These are phyloP conservation scores for Spizellomyces sp. DNA, from an alignment of 192 early-diverging fungal species.

Conservation along the genomic window DNA sequence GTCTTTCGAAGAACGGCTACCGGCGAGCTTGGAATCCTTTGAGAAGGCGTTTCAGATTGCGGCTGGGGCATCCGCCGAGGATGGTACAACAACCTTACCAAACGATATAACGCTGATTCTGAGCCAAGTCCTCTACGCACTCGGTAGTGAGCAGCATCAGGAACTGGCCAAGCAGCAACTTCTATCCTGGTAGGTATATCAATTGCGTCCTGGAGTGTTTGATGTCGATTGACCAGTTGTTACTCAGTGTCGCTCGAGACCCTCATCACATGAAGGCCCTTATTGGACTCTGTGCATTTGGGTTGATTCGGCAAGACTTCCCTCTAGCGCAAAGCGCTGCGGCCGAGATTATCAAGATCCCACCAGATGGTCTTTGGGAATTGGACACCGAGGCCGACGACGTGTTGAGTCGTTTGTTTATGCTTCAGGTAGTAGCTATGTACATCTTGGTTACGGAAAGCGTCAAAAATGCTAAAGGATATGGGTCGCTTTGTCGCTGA, in stretches of 20 bases:
- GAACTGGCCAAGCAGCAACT: conserved; percentile 79
- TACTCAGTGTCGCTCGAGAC: conserved; percentile 53
- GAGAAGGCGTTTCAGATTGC: conserved; percentile 65
- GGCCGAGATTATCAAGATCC: conserved; percentile 62
- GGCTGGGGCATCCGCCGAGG: conserved; percentile 25
- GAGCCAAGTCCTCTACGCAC: conserved; percentile 87
- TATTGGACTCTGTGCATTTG: conserved; percentile 69
- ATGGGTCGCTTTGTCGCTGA: not conserved
- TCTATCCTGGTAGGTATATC: conserved; percentile 57
- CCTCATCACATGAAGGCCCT: conserved; percentile 64
- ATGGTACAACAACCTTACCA: conserved; percentile 46
- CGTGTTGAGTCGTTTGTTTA: conserved; percentile 36
- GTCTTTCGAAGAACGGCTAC: conserved; percentile 70
- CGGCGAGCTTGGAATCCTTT: conserved; percentile 72
- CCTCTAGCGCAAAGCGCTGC: conserved; percentile 64
- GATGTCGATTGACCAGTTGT: not conserved
- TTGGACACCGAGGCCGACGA: conserved; percentile 27
- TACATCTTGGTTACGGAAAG: not conserved
- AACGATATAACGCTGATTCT: conserved; percentile 74
- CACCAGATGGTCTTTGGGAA: conserved; percentile 26
- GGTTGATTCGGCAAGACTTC: conserved; percentile 63
- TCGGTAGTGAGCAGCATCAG: conserved; percentile 78
- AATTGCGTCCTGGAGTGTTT: not conserved
- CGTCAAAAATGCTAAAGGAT: not conserved
- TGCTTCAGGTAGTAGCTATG: conserved; percentile 20